Evolutionary conservation across 768 basidiomycete species (phyloP), one percentile per base, ranked within the genome.

Genomic region (Erythrobasidium yunnanense): DNA sequence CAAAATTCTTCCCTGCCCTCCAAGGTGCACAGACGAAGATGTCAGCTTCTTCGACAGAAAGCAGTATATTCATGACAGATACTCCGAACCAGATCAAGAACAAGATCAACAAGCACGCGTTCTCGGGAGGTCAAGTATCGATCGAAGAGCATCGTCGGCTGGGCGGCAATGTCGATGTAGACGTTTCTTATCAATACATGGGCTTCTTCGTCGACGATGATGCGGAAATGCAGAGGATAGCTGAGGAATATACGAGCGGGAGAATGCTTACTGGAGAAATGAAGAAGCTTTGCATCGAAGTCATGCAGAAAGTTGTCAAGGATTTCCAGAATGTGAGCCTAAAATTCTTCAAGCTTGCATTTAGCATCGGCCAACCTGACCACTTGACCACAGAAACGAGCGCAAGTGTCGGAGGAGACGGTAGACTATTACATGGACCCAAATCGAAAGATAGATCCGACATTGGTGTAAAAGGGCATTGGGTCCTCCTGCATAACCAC

Each of bases 1-100:
- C 92, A 51, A 93, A 93, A 74, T 99, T 99, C 81, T 93, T 99
- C 79, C 95, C 95, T 11, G 92, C 95, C 3, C 81, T 99, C 8
- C 93, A 96, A 77, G 95, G 95, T 46, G 88, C 95, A 1, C 90
- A 95, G 77, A 93, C 90, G 34, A 99, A 99, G 79, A 99, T 99
- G 95, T 95, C 91, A 76, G 95, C 95, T 3, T 91, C 88, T 54
- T 87, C 93, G 76, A 80, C 84, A 22, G 93, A 91, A 77, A 88
- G 86, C 70, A 88, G 88, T 70, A 92, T 99, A 71, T 97, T 82
- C 80, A 96, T 99, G 93, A 89, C 81, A 32, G 95, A 99, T 75
- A 88, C 87, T 66, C 80, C 84, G 2, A 84, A 83, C 65, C 88
- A 92, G 77, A 96, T 99, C 78, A 93, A 95, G 79, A 95, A 90